Percentiles rank a stretch among this genome's conserved stretches.
These are phyloP conservation scores for Dalbergia cultrata DNA, from an alignment of 306 rosid genomes.

Conservation along the genomic window DNA sequence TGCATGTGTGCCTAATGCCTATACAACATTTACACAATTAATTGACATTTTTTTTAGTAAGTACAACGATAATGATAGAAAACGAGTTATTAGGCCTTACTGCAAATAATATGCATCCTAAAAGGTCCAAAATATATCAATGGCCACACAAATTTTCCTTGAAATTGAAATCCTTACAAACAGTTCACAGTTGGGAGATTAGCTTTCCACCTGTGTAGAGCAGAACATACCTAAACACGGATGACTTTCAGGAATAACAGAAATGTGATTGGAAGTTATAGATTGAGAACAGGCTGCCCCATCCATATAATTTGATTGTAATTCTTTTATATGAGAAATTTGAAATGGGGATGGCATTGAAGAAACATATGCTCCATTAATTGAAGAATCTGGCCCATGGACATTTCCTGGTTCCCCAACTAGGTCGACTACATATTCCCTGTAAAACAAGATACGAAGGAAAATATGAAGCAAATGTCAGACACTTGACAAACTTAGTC, in stretches of 20 bases:
- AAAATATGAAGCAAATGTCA: constrained; percentile 20
- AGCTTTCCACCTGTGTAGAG: constrained; percentile 42
- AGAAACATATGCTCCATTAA: constrained; percentile 87
- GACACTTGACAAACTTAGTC: constrained; percentile 24
- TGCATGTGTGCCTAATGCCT: background rate
- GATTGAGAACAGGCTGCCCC: constrained; percentile 54
- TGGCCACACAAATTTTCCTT: constrained; percentile 35
- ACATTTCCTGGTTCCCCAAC: constrained; percentile 98
- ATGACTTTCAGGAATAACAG: constrained; percentile 60
- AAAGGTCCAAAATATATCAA: constrained; percentile 15
- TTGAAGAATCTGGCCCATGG: constrained; percentile 90
- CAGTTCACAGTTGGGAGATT: constrained; percentile 32
- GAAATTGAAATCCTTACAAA: constrained; percentile 28
- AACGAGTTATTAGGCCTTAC: constrained; percentile 10
- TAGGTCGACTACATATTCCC: constrained; percentile 98
- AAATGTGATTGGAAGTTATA: constrained; percentile 46
- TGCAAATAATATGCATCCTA: constrained; percentile 5
- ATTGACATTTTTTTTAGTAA: constrained; percentile 13
- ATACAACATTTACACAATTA: background rate
- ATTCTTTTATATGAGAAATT: constrained; percentile 82
- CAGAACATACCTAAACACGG: constrained; percentile 60
- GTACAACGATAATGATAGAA: background rate
- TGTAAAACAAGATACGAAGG: constrained; percentile 43
- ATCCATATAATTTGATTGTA: constrained; percentile 65
- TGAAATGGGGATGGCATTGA: constrained; percentile 85